A percentile compares a stretch with the other conserved stretches of the same genome.
Conservation (phyloP, 2,329 filamentous ascomycete species). For the Penicillium sp. region DNA sequence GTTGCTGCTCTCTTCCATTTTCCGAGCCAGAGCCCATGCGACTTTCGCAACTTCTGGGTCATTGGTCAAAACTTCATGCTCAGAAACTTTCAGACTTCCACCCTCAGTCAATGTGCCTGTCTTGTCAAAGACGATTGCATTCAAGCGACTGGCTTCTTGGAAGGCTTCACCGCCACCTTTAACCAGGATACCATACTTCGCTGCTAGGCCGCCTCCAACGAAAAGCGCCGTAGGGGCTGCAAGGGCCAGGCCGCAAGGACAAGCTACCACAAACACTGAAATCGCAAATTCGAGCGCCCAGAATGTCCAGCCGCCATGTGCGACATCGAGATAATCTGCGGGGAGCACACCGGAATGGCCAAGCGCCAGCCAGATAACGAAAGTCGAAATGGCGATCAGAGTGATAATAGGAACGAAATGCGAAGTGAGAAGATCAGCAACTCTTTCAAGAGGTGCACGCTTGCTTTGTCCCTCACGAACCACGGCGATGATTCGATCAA, state of each 20-base stretch:
- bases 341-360: slow-evolving; percentile 46
- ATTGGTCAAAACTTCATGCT: slow-evolving; percentile 46
- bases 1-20: slow-evolving; percentile 59
- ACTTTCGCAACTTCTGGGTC: slow-evolving; percentile 37
- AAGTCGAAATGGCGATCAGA: slow-evolving; percentile 49
- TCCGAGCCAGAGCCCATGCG: slow-evolving; percentile 49
- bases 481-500: slow-evolving; percentile 51
- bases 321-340: slow-evolving; percentile 52
- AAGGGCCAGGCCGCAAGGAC: slow-evolving; percentile 78
- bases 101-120: slow-evolving; percentile 77
- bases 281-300: slow-evolving; percentile 68
- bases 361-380: slow-evolving; percentile 49
- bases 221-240: slow-evolving; percentile 87
- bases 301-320: slow-evolving; percentile 52
- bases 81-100: slow-evolving; percentile 57
- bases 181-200: slow-evolving; percentile 75
- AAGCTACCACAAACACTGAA: slow-evolving; percentile 82
- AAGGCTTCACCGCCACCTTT: slow-evolving; percentile 85
- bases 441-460: slow-evolving; percentile 49
- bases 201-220: slow-evolving; percentile 76
- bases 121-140: slow-evolving; percentile 85
- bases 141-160: slow-evolving; percentile 75
- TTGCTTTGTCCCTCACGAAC: slow-evolving; percentile 52
- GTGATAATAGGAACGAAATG: slow-evolving; percentile 53
- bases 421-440: slow-evolving; percentile 50